Evolutionary conservation across 441 rosid species (phyloP).

Genomic region (Euphorbia corollata): DNA sequence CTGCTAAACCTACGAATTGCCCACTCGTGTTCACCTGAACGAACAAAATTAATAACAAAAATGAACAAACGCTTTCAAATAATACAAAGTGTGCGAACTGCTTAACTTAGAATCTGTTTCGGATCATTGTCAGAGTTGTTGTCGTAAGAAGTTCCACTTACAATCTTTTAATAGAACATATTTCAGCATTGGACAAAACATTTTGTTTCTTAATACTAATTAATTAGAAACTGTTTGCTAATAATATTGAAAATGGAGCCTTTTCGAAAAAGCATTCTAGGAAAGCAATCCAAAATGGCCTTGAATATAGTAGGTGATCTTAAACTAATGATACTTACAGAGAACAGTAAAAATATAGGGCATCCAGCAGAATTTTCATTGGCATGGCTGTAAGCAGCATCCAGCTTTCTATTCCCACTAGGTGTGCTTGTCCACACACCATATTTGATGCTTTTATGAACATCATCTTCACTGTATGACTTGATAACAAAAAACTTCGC

Average conservation of each 20-base stretch:
- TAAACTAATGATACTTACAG: constrained; percentile 43
- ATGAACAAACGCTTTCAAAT: neutral
- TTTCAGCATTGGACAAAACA: too few species aligned
- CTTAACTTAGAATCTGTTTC: neutral
- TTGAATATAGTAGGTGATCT: neutral
- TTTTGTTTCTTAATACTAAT: too few species aligned
- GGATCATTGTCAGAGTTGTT: too few species aligned
- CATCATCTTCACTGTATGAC: constrained; percentile 97
- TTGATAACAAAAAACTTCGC: constrained; percentile 86
- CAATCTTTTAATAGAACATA: too few species aligned
- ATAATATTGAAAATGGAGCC: too few species aligned
- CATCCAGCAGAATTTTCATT: constrained; percentile 48
- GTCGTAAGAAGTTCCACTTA: too few species aligned
- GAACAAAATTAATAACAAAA: neutral
- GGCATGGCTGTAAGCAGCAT: constrained; percentile 63
- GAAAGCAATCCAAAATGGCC: too few species aligned
- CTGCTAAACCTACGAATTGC: constrained; percentile 89
- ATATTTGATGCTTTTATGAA: constrained; percentile 89
- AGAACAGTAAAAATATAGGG: constrained; percentile 78
- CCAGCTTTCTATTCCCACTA: constrained; percentile 73
- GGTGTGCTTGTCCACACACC: constrained; percentile 97
- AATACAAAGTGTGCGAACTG: neutral
- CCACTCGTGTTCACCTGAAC: constrained; percentile 85
- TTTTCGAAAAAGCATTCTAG: too few species aligned
- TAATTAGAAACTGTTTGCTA: too few species aligned